Conservation (phyloP, 176 grass and related monocot genomes). For the Bothriochloa decipiens region DNA sequence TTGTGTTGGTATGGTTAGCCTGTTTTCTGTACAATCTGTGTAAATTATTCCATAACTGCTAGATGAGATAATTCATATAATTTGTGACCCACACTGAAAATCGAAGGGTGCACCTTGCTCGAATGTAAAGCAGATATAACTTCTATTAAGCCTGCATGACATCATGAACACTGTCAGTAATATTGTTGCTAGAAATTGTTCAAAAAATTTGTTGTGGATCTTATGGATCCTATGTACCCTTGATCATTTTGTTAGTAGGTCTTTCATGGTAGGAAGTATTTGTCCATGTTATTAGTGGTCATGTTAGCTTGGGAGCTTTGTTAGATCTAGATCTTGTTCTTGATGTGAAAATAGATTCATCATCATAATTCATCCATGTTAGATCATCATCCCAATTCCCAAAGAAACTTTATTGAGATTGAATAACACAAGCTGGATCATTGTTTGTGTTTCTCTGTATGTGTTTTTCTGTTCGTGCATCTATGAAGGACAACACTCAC, state of each 20-base stretch:
- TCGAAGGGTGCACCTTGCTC: background rate
- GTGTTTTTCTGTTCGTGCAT: background rate
- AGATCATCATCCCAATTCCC: background rate
- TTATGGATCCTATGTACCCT: background rate
- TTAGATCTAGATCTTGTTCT: slow-evolving; percentile 5
- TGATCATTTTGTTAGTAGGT: slow-evolving; percentile 22
- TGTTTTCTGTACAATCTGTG: slow-evolving; percentile 21
- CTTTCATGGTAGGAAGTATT: slow-evolving; percentile 30
- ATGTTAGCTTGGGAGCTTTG: background rate
- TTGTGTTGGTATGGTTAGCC: background rate
- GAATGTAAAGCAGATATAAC: background rate
- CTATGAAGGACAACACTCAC: background rate
- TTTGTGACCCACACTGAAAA: background rate
- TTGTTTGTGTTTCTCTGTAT: background rate
- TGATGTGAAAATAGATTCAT: background rate
- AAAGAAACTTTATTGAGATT: slow-evolving; percentile 2
- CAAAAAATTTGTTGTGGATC: background rate
- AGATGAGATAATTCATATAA: slow-evolving; percentile 17
- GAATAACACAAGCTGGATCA: slow-evolving; percentile 22
- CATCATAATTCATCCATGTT: background rate
- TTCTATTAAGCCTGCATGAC: background rate
- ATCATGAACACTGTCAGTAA: background rate
- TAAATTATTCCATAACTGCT: background rate
- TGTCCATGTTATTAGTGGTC: slow-evolving; percentile 9
- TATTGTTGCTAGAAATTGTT: slow-evolving; percentile 20